Base-by-base conservation (phyloP, 2,329 filamentous ascomycete species). In the Kalmusia sp. region DNA sequence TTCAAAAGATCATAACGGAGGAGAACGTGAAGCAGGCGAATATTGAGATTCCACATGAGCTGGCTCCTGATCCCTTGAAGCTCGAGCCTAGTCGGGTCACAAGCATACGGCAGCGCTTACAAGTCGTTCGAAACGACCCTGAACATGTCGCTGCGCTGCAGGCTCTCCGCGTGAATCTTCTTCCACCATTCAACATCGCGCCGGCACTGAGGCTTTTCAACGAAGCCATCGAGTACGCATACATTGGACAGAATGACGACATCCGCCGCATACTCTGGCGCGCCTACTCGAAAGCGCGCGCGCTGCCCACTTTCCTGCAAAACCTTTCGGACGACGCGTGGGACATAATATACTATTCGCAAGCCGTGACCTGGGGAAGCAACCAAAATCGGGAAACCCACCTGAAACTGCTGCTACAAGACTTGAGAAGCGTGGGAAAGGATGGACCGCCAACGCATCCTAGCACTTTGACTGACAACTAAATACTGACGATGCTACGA, bases 321-420 rank as follows among this genome's bases (percentile, higher is more conserved):
- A 69, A 56, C 14, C 45, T 75, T 6, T 63, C 64, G 12, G 65
- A 71, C 17, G 69, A 74, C 28, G 69, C 70, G 3, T 75, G 73
- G 73, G 73, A 75, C 38, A 65, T 75, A 6, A 28, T 75, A 37
- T 75, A 71, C 47, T 75, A 74, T 35, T 71, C 64, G 1, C 73
- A 75, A 44, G 72, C 72, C 2, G 71, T 74, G 5, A 71, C 63
- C 7, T 75, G 71, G 72, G 44, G 55, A 1, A 58, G 59, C 1
- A 75, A 75, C 49, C 63, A 69, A 41, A 73, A 72, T 31, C 58
- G 71, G 5, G 58, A 67, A 28, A 48, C 60, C 21, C 70, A 74
- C 59, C 46, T 75, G 38, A 52, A 49, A 21, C 43, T 66, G 35
- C 21, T 75, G 25, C 48, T 73, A 40, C 37, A 40, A 0, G 73